These are phyloP conservation scores for Geosmithia putterillii DNA, from an alignment of 2,329 filamentous ascomycete species.

Conservation along the genomic window DNA sequence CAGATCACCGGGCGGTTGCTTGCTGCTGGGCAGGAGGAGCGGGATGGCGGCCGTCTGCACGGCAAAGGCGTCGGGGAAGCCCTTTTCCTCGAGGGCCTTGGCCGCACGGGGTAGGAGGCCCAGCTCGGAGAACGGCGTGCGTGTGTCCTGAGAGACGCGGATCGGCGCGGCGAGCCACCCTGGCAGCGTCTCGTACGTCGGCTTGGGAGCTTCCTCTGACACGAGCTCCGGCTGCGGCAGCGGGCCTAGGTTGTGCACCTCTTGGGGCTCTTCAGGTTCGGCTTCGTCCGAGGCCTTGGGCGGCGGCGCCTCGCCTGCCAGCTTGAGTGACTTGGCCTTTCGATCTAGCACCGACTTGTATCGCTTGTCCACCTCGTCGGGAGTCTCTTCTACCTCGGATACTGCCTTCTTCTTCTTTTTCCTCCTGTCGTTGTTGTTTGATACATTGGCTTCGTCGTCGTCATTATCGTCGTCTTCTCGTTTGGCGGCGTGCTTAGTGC, in stretches of 20 bases:
- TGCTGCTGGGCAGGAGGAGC: slow-evolving; percentile 55
- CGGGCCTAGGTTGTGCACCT: slow-evolving; percentile 63
- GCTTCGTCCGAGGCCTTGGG: slow-evolving; percentile 19
- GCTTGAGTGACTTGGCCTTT: slow-evolving; percentile 40
- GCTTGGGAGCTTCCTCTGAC: slow-evolving; percentile 41
- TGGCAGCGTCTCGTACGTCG: slow-evolving; percentile 68
- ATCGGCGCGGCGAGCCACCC: slow-evolving; percentile 68
- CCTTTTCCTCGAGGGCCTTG: slow-evolving; percentile 51
- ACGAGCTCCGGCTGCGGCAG: slow-evolving; percentile 65
- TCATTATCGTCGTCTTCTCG: not conserved
- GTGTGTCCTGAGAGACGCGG: slow-evolving; percentile 49
- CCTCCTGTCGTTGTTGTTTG: slow-evolving; percentile 4
- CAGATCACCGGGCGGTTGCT: slow-evolving; percentile 59
- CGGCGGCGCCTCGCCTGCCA: slow-evolving; percentile 6
- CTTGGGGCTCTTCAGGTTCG: slow-evolving; percentile 19
- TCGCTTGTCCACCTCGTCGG: slow-evolving; percentile 17
- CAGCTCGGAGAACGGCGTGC: slow-evolving; percentile 48
- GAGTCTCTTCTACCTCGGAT: slow-evolving; percentile 10
- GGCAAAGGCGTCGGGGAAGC: slow-evolving; percentile 25
- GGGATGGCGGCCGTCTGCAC: slow-evolving; percentile 51
- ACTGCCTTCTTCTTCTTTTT: slow-evolving; percentile 10
- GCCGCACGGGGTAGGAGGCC: slow-evolving; percentile 49
- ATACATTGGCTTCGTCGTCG: slow-evolving; percentile 1
- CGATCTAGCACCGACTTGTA: slow-evolving; percentile 43
- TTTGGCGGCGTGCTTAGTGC: not conserved